phyloP scores from a whole-genome alignment of 192 early-diverging fungal genomes.

The Linnemannia elongata region DNA sequence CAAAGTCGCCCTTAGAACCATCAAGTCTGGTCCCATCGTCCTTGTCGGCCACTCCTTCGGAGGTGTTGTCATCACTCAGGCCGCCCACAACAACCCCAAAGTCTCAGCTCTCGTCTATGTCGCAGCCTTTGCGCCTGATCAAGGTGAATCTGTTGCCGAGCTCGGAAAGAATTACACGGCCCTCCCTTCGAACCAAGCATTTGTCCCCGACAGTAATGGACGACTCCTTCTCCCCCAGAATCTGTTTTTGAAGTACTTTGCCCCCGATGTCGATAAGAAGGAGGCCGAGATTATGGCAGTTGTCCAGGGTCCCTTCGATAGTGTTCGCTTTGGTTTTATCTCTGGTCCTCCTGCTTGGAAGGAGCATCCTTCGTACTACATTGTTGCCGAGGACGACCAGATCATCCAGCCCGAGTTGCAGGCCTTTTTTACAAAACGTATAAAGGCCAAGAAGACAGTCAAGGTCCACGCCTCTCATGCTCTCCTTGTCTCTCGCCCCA shows the following conservation, averaged over 20 bases:
- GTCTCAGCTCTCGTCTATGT: constrained; percentile 13
- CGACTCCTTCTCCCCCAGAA: background rate
- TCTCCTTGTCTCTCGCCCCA: constrained; percentile 7
- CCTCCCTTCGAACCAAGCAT: background rate
- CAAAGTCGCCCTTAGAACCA: background rate
- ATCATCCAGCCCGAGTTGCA: constrained; percentile 8
- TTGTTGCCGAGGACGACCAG: constrained; percentile 12
- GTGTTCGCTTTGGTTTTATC: background rate
- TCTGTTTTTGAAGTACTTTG: constrained; percentile 17
- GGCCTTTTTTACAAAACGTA: background rate
- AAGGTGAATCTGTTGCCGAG: background rate
- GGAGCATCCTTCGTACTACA: background rate
- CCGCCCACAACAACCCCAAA: background rate
- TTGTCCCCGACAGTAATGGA: constrained; percentile 1
- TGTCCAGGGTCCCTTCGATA: constrained; percentile 10
- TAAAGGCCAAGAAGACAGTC: constrained; percentile 10
- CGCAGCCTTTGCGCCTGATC: constrained; percentile 1
- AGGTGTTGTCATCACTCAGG: background rate
- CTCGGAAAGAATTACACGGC: background rate
- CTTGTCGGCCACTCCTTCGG: constrained; percentile 27
- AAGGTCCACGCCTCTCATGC: background rate
- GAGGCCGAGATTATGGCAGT: constrained; percentile 12
- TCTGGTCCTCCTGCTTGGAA: constrained; percentile 15
- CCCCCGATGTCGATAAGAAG: constrained; percentile 8
- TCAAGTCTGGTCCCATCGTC: constrained; percentile 3